Evolutionary conservation across 257 asterid genomes (phyloP).

Genomic region (Paraleonurus japonicus): DNA sequence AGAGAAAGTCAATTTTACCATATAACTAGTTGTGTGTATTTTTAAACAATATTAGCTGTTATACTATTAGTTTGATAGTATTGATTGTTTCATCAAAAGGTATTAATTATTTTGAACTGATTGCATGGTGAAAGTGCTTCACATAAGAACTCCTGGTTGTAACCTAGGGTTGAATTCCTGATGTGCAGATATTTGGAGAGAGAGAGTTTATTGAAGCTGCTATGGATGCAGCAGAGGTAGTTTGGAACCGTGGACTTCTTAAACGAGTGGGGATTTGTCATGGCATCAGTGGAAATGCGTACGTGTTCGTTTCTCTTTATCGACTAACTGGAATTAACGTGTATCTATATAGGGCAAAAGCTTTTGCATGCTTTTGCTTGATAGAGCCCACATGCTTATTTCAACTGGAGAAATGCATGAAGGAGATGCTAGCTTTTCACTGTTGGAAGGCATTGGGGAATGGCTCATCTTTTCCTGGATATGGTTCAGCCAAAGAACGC

Average conservation of each 20-base stretch:
- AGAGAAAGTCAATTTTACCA: too few relatives aligned
- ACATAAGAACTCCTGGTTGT: too few relatives aligned
- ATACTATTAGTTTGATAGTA: too few relatives aligned
- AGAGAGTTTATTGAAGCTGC: slow-evolving; percentile 62
- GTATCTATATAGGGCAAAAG: slow-evolving; percentile 70
- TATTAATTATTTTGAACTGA: too few relatives aligned
- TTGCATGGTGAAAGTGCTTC: too few relatives aligned
- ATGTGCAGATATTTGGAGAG: slow-evolving; percentile 56
- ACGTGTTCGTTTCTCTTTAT: slow-evolving; percentile 64
- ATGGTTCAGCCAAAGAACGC: slow-evolving; percentile 63
- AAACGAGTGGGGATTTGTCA: slow-evolving; percentile 77
- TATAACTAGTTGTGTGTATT: too few relatives aligned
- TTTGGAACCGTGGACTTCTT: slow-evolving; percentile 78
- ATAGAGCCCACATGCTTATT: slow-evolving; percentile 60
- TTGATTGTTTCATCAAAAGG: too few relatives aligned
- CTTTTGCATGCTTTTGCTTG: slow-evolving; percentile 73
- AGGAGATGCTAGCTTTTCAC: slow-evolving; percentile 59
- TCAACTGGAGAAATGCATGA: slow-evolving; percentile 61
- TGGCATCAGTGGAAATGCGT: slow-evolving; percentile 79
- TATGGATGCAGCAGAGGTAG: slow-evolving; percentile 77
- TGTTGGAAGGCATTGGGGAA: slow-evolving; percentile 82
- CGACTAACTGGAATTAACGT: slow-evolving; percentile 60
- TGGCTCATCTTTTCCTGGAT: slow-evolving; percentile 73
- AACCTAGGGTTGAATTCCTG: too few relatives aligned
- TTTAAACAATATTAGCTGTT: too few relatives aligned